Conservation (phyloP, 2,329 filamentous ascomycete genomes). For the Sporothrix brunneoviolacea region DNA sequence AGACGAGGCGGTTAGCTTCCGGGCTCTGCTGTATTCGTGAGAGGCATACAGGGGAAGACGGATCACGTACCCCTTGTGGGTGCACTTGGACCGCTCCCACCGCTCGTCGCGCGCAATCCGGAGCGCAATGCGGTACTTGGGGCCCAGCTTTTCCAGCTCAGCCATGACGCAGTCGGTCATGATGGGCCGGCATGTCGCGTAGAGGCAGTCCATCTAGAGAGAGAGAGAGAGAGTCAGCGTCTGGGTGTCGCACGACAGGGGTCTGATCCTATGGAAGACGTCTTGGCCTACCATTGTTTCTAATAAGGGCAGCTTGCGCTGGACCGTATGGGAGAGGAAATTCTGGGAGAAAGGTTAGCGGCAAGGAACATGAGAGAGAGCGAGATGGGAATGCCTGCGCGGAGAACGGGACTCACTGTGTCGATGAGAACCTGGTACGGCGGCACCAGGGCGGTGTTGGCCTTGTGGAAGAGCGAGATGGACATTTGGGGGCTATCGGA, state of each 20-base stretch:
- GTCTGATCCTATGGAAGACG: neutral
- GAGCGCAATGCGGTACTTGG: conserved; percentile 80
- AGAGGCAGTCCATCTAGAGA: conserved; percentile 81
- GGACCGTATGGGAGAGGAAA: conserved; percentile 84
- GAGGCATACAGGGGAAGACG: too few relatives aligned
- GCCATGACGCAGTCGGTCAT: conserved; percentile 73
- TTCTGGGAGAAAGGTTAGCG: conserved; percentile 38
- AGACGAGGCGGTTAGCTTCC: neutral
- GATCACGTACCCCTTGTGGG: conserved; percentile 63
- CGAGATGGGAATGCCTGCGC: neutral
- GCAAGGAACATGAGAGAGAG: neutral
- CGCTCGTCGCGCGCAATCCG: conserved; percentile 83
- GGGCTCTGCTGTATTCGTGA: too few relatives aligned
- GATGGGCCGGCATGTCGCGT: conserved; percentile 82
- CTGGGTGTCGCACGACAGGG: too few relatives aligned
- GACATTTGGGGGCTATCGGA: conserved; percentile 18
- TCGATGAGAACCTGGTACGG: conserved; percentile 23
- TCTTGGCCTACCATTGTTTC: conserved; percentile 66
- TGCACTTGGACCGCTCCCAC: conserved; percentile 79
- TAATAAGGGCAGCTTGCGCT: conserved; percentile 76
- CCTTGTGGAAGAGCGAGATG: conserved; percentile 22
- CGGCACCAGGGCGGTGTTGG: conserved; percentile 20
- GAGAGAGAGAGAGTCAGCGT: neutral
- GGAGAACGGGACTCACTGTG: conserved; percentile 17
- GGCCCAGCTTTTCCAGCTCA: conserved; percentile 82